Evolutionary conservation across 441 rosid species (phyloP), one percentile per base, ranked within the genome.

Genomic region (Brassica balearica): DNA sequence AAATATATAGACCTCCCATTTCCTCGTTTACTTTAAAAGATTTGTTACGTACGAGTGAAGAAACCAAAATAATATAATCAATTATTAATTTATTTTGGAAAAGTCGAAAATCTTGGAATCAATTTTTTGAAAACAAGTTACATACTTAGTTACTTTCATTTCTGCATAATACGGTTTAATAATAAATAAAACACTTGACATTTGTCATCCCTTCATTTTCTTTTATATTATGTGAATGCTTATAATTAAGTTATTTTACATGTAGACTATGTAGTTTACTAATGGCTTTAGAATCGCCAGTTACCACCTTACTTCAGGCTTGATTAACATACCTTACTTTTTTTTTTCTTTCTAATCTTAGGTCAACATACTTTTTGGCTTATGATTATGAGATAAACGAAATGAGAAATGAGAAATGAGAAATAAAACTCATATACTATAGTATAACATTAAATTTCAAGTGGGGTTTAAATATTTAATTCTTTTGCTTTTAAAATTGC

Each of bases 21-120:
- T 69, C 19, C 38, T 61, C 80, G 65, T 51, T 69, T 10, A 51
- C 65, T 69, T 69, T 76, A 6, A 2, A 12, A 48, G 0, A 17
- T 32, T 22, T 69, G 27, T 53, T 53, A 53, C 22, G 59, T 53
- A 15, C 1, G 59, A 9, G 22, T 53, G 17, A 53, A 53, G 59
- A 53, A 53, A 53, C 22, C 59, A 53, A 53, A 56, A 7, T 65
- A 14, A 14, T 51, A 53, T 15, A 6, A 15, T 9, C 22, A 53
- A 17, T 53, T 15, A 51, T 51, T 51, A 12, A n/a, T 51, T 51
- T 53, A 15, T 53, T 53, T 53, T 17, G 9, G 59, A 15, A 53
- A 15, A 53, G 19, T 53, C 22, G 22, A 6, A 53, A 53, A 53
- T 53, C 4, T 14, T 15, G 59, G 59, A 53, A 53, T 53, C 10